Evolutionary conservation across 2,329 filamentous ascomycete species (phyloP).

Genomic region (Colletotrichum incanum): DNA sequence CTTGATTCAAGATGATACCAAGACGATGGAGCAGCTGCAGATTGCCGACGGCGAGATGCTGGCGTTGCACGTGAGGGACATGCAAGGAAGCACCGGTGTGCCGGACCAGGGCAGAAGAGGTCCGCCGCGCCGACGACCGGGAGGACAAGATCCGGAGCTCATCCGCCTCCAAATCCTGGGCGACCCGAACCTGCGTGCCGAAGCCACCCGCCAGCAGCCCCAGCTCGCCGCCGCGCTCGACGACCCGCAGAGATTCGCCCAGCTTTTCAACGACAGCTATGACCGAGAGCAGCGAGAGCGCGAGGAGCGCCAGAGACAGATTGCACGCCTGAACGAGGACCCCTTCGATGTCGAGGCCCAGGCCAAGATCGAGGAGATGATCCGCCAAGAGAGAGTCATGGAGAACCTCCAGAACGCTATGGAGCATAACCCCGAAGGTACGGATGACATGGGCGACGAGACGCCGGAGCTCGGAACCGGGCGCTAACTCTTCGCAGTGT

Average conservation of each 20-base stretch:
- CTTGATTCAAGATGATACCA: slow-evolving; percentile 80
- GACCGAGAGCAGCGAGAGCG: slow-evolving; percentile 81
- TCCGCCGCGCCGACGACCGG: slow-evolving; percentile 52
- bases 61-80: slow-evolving; percentile 82
- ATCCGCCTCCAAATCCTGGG: slow-evolving; percentile 87
- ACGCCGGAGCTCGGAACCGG: not conserved
- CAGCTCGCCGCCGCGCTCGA: slow-evolving; percentile 84
- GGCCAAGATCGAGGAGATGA: slow-evolving; percentile 95
- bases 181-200: slow-evolving; percentile 79
- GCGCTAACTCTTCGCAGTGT: slow-evolving; percentile 72
- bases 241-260: slow-evolving; percentile 82
- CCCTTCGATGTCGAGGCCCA: slow-evolving; percentile 96
- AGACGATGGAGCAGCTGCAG: slow-evolving; percentile 85
- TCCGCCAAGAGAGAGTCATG: slow-evolving; percentile 92
- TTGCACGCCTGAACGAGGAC: slow-evolving; percentile 90
- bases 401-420: slow-evolving; percentile 97
- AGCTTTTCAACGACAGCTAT: slow-evolving; percentile 78
- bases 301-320: slow-evolving; percentile 84
- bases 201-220: slow-evolving; percentile 81
- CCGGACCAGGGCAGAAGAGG: slow-evolving; percentile 55
- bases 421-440: slow-evolving; percentile 97
- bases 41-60: slow-evolving; percentile 94
- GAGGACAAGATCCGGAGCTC: slow-evolving; percentile 80
- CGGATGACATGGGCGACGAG: slow-evolving; percentile 53
- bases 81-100: slow-evolving; percentile 64